Evolutionary conservation across 2,329 filamentous ascomycete species (phyloP), one percentile per base, ranked within the genome.

Genomic region (Trichoderma koningii): DNA sequence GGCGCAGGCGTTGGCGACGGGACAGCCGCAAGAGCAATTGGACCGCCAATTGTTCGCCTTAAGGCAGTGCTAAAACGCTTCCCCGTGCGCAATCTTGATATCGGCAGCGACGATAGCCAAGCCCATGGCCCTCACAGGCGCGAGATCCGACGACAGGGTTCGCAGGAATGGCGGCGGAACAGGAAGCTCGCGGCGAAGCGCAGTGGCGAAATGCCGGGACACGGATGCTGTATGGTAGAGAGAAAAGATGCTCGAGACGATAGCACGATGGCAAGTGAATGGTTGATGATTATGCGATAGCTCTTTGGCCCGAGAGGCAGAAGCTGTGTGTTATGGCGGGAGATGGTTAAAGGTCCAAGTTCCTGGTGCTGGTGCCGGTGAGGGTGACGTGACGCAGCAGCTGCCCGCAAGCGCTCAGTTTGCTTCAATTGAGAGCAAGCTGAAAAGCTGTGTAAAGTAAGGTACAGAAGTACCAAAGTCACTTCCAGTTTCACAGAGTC

Each of bases 81-180:
- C 70, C 72, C 72, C 71, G 66, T 70, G 71, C 71, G 74, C 73
- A 47, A 69, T 76, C 71, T 72, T 71, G 69, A 69, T 70, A 68
- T 63, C 68, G 70, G 66, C 69, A 70, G 66, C 65, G 66, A 48
- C 70, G 71, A 61, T 64, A 71, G 66, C 70, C 48, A 57, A 75
- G 73, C 74, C 73, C 76, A 77, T 77, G 74, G 74, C 76, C 75
- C 75, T 73, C 68, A 57, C 60, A 50, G 57, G 56, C 61, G 57
- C 63, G 38, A 38, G 44, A 28, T 59, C 12, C 28, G n/a, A 59
- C 3, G 17, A 30, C 12, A 38, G 34, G 12, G 34, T 38, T 38
- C 34, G 34, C 34, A 38, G 34, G 34, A 47, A 23, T 17, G 53
- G 41, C 45, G 48, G 48, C 47, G 47, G 23, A 41, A 42, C 45